Evolutionary conservation across 2,329 filamentous ascomycete species (phyloP).

Genomic region (Akanthomyces lecanii): DNA sequence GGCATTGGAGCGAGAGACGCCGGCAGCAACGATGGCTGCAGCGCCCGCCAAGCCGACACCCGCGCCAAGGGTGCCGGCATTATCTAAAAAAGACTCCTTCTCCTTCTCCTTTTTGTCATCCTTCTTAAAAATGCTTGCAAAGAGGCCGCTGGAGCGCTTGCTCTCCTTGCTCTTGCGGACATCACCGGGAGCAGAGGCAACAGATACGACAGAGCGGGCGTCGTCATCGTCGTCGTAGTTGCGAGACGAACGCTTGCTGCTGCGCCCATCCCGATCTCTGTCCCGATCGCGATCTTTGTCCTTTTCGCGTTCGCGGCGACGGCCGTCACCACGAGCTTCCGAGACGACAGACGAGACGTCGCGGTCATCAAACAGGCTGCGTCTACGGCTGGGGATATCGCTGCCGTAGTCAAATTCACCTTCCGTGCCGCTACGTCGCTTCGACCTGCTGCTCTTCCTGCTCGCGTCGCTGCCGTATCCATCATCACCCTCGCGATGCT

Average conservation of each 20-base stretch:
- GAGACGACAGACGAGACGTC: conserved; percentile 49
- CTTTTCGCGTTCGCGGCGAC: conserved; percentile 32
- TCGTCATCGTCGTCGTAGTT: conserved; percentile 44
- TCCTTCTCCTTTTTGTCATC: conserved; percentile 32
- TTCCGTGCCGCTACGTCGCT: conserved; percentile 33
- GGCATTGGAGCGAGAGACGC: conserved; percentile 35
- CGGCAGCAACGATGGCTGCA: conserved; percentile 38
- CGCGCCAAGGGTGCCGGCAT: conserved; percentile 65
- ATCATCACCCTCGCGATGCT: conserved; percentile 35
- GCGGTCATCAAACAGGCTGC: conserved; percentile 40
- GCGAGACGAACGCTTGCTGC: conserved; percentile 28
- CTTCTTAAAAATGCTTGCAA: conserved; percentile 46
- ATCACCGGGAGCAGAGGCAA: conserved; percentile 34
- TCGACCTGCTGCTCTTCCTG: conserved; percentile 39
- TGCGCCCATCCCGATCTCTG: conserved; percentile 6
- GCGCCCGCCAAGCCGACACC: conserved; percentile 60
- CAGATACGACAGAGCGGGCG: conserved; percentile 42
- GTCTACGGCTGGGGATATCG: conserved; percentile 37
- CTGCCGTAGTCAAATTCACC: conserved; percentile 34
- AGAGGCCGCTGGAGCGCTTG: conserved; percentile 40
- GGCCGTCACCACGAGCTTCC: conserved; percentile 35
- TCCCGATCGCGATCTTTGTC: conserved; percentile 17
- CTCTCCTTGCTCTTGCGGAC: conserved; percentile 34
- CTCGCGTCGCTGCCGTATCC: conserved; percentile 34
- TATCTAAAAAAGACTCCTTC: conserved; percentile 66